Evolutionary conservation across 2,329 filamentous ascomycete species (phyloP), one percentile per base, ranked within the genome.

Genomic region (Fusarium sp.): DNA sequence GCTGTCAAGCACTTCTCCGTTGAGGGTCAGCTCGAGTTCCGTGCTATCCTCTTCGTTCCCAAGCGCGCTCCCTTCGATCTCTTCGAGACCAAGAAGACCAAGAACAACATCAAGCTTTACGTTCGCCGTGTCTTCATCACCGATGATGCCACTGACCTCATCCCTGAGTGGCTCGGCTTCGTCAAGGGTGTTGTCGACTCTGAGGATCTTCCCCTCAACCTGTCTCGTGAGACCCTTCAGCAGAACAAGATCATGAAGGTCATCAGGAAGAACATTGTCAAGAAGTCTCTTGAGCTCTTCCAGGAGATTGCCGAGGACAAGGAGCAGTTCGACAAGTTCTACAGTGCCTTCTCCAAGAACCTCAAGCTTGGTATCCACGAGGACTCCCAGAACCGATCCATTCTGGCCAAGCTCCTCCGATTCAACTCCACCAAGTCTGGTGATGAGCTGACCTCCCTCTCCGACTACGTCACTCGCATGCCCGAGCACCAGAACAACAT

Each of bases 211-310:
- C 96, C 96, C 76, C 92, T 99, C 83, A 99, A 99, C 90, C 84
- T 99, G 86, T 98, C 96, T 79, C 96, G 96, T 91, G 96, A 99
- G 91, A 98, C 95, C 60, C 93, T 99, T 49, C 96, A 99, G 86
- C 96, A 98, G 89, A 99, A 98, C 92, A 98, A 98, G 94, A 99
- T 99, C 88, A 98, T 98, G 96, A 98, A 98, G 92, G 96, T 98
- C 83, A 98, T 98, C 89, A 97, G 96, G 91, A 99, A 99, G 94
- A 99, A 99, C 91, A 97, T 99, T 73, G 94, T 99, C 88, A 99
- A 98, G 94, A 99, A 99, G 93, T 93, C 93, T 72, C 93, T 99
- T 73, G 96, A 99, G 88, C 93, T 99, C 82, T 99, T 99, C 91
- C 89, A 90, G 77, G 96, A 99, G 88, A 99, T 99, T 71, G 91